A percentile compares a stretch with the other conserved stretches of the same genome.
These are phyloP conservation scores for Sporothrix euskadiensis DNA, from an alignment of 2,329 filamentous ascomycete species.

Conservation along the genomic window DNA sequence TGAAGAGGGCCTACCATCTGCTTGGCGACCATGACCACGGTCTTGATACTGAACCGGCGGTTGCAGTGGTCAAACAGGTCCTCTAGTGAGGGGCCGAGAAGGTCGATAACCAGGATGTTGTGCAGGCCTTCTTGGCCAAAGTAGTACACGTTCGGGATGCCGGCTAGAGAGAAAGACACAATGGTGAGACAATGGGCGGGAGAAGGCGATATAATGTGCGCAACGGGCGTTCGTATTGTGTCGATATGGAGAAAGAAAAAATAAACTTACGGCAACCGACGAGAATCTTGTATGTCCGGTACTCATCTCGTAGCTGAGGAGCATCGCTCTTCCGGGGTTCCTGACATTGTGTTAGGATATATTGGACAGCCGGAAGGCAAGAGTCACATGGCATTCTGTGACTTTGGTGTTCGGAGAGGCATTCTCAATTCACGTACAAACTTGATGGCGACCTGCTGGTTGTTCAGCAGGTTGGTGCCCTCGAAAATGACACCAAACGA, in stretches of 20 bases:
- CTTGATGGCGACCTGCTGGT: conserved; percentile 99
- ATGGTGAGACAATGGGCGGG: conserved; percentile 6
- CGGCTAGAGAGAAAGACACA: conserved; percentile 59
- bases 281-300: conserved; percentile 98
- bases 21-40: conserved; percentile 98
- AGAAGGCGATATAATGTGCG: not conserved
- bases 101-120: conserved; percentile 97
- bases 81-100: conserved; percentile 90
- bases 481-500: conserved; percentile 99
- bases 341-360: conserved; percentile 47
- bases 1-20: conserved; percentile 69
- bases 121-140: conserved; percentile 98
- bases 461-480: conserved; percentile 97
- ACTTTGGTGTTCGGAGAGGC: not conserved
- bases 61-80: conserved; percentile 98
- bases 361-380: not conserved
- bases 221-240: not conserved
- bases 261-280: conserved; percentile 90
- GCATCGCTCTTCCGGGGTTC: conserved; percentile 99
- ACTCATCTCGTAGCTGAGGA: conserved; percentile 95
- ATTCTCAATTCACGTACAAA: conserved; percentile 60
- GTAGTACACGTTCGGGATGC: conserved; percentile 99
- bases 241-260: not conserved
- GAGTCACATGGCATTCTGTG: not conserved
- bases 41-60: conserved; percentile 92